These are phyloP conservation scores for Clavaria fumosa DNA, from an alignment of 768 basidiomycete genomes.

Conservation along the genomic window DNA sequence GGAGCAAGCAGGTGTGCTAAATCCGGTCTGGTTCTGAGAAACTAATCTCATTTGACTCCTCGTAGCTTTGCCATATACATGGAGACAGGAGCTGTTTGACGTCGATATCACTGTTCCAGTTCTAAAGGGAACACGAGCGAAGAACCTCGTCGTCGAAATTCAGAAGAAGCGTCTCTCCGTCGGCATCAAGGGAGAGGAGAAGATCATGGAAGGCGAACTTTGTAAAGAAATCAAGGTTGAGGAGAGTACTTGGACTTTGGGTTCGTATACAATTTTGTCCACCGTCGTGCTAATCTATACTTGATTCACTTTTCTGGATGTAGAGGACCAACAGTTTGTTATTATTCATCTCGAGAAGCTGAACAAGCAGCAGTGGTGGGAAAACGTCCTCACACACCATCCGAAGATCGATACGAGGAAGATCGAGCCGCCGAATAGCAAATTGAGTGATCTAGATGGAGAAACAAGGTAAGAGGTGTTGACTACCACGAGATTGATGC, in stretches of 20 bases:
- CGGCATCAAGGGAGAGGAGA: slow-evolving; percentile 72
- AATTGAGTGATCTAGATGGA: slow-evolving; percentile 88
- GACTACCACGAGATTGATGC: slow-evolving; percentile 4
- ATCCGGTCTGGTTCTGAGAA: slow-evolving; percentile 10
- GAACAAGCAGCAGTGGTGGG: slow-evolving; percentile 92
- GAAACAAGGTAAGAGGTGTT: slow-evolving; percentile 64
- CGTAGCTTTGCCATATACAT: slow-evolving; percentile 75
- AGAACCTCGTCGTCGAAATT: slow-evolving; percentile 57
- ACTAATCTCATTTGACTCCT: slow-evolving; percentile 12
- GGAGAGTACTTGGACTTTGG: slow-evolving; percentile 92
- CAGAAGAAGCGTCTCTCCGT: slow-evolving; percentile 74
- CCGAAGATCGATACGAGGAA: slow-evolving; percentile 95
- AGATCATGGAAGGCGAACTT: slow-evolving; percentile 78
- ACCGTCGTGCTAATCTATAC: not conserved
- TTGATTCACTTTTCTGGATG: not conserved
- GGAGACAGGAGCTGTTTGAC: slow-evolving; percentile 83
- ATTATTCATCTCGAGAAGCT: slow-evolving; percentile 75
- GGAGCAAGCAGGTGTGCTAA: slow-evolving; percentile 70
- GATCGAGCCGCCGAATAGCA: slow-evolving; percentile 90
- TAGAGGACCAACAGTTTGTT: slow-evolving; percentile 67
- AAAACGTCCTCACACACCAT: slow-evolving; percentile 86
- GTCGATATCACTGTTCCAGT: slow-evolving; percentile 75
- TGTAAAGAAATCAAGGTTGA: slow-evolving; percentile 91
- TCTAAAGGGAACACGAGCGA: slow-evolving; percentile 73
- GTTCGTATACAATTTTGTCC: slow-evolving; percentile 35